Conservation (phyloP, 2,329 filamentous ascomycete genomes). For the Rhynchosporium graminicola region DNA sequence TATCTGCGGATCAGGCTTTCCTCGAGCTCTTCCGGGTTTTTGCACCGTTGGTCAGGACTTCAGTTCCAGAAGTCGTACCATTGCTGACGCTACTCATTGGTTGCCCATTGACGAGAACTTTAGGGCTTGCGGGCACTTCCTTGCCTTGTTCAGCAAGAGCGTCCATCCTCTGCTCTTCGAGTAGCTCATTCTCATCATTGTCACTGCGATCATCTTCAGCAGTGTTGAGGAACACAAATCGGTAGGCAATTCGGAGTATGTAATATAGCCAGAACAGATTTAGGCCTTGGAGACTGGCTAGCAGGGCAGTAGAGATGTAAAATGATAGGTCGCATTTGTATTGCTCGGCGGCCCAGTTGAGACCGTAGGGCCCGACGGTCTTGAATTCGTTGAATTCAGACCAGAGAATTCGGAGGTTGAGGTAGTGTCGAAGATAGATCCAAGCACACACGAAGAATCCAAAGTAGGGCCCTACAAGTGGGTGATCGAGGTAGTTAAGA, state of each 20-base stretch:
- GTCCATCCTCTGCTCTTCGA: constrained; percentile 31
- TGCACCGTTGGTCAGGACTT: constrained; percentile 25
- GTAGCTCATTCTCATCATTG: constrained; percentile 54
- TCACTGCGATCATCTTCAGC: constrained; percentile 74
- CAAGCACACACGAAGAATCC: constrained; percentile 77
- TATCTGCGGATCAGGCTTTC: constrained; percentile 19
- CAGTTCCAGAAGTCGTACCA: constrained; percentile 25
- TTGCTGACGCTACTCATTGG: constrained; percentile 24
- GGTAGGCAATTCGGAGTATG: constrained; percentile 73
- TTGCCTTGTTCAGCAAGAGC: constrained; percentile 24
- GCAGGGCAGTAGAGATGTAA: constrained; percentile 64
- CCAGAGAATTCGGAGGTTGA: constrained; percentile 76
- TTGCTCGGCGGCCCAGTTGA: constrained; percentile 75
- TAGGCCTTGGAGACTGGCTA: constrained; percentile 69
- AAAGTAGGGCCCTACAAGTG: constrained; percentile 82
- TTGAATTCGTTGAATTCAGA: constrained; percentile 75
- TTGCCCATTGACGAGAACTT: constrained; percentile 27
- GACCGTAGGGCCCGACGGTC: constrained; percentile 71
- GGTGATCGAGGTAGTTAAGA: constrained; percentile 84
- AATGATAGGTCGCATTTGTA: constrained; percentile 76
- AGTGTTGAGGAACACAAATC: constrained; percentile 62
- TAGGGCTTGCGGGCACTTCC: constrained; percentile 11
- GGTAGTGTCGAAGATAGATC: constrained; percentile 87
- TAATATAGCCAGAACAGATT: constrained; percentile 83
- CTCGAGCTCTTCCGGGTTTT: constrained; percentile 31